phyloP scores from a whole-genome alignment of 768 basidiomycete species.

The Boletus tomentosulus region DNA sequence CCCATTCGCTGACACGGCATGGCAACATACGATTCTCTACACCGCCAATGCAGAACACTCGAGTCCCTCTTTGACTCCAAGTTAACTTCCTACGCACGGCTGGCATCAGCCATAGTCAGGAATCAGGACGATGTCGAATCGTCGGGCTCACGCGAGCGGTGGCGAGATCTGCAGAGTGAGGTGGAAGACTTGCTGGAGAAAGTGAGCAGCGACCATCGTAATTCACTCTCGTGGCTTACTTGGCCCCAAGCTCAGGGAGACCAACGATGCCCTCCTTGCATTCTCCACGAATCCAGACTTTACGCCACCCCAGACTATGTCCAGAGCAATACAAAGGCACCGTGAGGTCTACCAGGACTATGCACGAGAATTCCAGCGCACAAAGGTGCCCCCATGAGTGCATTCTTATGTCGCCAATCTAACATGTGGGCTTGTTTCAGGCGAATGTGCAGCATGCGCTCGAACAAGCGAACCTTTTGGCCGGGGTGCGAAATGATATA shows the following conservation, averaged over 20 bases:
- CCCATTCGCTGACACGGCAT: conserved; percentile 33
- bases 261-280: conserved; percentile 71
- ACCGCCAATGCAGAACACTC: conserved; percentile 88
- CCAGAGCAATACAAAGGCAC: conserved; percentile 87
- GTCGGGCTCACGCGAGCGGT: conserved; percentile 62
- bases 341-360: conserved; percentile 88
- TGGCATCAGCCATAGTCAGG: conserved; percentile 64
- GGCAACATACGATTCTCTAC: conserved; percentile 83
- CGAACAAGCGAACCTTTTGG: conserved; percentile 83
- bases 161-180: conserved; percentile 82
- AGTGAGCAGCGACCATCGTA: conserved; percentile 41
- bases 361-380: conserved; percentile 76
- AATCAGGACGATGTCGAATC: conserved; percentile 62
- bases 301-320: conserved; percentile 75
- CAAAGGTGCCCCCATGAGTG: conserved; percentile 52
- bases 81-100: conserved; percentile 83
- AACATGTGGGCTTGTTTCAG: conserved; percentile 35
- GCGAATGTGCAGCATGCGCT: conserved; percentile 77
- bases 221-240: conserved; percentile 6
- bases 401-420: not conserved
- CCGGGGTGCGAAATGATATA: conserved; percentile 92
- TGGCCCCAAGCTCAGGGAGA: conserved; percentile 70
- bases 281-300: conserved; percentile 62
- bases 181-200: conserved; percentile 83
- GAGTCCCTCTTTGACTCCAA: conserved; percentile 92